These are phyloP conservation scores for Floccularia luteovirens DNA, from an alignment of 768 basidiomycete species.

Conservation along the genomic window DNA sequence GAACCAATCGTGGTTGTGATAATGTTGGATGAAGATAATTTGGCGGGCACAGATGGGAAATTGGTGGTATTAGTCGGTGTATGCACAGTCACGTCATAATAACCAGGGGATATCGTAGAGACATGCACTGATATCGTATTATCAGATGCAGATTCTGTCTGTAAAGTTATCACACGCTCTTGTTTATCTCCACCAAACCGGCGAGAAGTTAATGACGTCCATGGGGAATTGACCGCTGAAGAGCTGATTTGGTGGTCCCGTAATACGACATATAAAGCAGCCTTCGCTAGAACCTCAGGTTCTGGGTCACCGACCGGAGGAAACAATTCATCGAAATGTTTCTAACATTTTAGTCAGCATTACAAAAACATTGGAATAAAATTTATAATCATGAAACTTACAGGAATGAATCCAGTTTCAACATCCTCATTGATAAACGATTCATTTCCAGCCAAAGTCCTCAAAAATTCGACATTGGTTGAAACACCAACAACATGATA, in stretches of 20 bases:
- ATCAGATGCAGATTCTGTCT: conserved; percentile 40
- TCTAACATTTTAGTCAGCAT: conserved; percentile 34
- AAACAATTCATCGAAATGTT: conserved; percentile 80
- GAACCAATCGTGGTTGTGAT: conserved; percentile 47
- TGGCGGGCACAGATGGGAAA: conserved; percentile 49
- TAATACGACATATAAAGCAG: conserved; percentile 68
- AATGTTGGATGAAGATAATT: conserved; percentile 43
- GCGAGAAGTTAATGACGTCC: conserved; percentile 62
- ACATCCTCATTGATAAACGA: conserved; percentile 76
- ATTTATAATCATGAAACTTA: conserved; percentile 24
- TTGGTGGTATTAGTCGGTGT: conserved; percentile 19
- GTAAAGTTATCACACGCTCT: conserved; percentile 54
- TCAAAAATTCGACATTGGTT: conserved; percentile 87
- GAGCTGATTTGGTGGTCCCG: conserved; percentile 40
- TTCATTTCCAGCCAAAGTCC: conserved; percentile 65
- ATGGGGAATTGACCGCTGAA: conserved; percentile 40
- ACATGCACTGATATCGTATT: conserved; percentile 33
- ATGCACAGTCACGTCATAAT: conserved; percentile 48
- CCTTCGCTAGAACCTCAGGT: conserved; percentile 64
- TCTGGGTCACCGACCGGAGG: conserved; percentile 52
- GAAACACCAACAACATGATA: conserved; percentile 89
- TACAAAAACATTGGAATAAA: neutral
- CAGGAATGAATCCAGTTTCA: conserved; percentile 90
- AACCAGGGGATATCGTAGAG: conserved; percentile 26
- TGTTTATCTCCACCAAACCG: conserved; percentile 74